Percentiles rank a stretch among this genome's conserved stretches.
These are phyloP conservation scores for Xylaria telfairii DNA, from an alignment of 495 filamentous ascomycete species.

Conservation along the genomic window DNA sequence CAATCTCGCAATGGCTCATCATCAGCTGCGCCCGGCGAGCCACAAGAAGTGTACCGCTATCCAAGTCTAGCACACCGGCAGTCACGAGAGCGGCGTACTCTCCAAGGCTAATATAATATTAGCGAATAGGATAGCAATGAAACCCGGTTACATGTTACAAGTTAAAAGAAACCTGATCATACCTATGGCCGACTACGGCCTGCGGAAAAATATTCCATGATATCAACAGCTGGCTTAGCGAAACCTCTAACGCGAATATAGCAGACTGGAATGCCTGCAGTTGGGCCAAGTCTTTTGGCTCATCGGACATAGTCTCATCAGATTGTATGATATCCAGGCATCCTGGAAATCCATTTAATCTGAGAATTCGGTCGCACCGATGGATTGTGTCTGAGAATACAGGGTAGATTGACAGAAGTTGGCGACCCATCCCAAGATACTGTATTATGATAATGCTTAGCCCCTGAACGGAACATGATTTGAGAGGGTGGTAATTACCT, in stretches of 20 bases:
- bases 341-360: constrained; percentile 17
- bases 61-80: background rate
- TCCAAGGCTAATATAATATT: background rate
- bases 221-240: constrained; percentile 11
- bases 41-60: background rate
- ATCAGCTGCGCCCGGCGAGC: background rate
- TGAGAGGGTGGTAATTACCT: background rate
- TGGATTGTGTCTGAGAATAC: constrained; percentile 6
- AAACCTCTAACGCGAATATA: constrained; percentile 20
- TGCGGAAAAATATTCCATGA: constrained; percentile 19
- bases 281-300: background rate
- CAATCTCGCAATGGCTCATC: background rate
- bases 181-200: background rate
- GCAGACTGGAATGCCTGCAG: constrained; percentile 23
- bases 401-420: constrained; percentile 22
- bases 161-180: background rate
- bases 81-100: background rate
- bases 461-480: background rate
- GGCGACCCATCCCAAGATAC: constrained; percentile 22
- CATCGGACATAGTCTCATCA: background rate
- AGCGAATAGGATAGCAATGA: background rate
- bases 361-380: constrained; percentile 10
- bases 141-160: background rate
- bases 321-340: constrained; percentile 14
- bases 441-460: constrained; percentile 2